Percentiles rank a stretch among this genome's conserved stretches.
phyloP scores from a whole-genome alignment of 225 moss, liverwort and hornwort genomes.

The Physcomitrellopsis africana region DNA sequence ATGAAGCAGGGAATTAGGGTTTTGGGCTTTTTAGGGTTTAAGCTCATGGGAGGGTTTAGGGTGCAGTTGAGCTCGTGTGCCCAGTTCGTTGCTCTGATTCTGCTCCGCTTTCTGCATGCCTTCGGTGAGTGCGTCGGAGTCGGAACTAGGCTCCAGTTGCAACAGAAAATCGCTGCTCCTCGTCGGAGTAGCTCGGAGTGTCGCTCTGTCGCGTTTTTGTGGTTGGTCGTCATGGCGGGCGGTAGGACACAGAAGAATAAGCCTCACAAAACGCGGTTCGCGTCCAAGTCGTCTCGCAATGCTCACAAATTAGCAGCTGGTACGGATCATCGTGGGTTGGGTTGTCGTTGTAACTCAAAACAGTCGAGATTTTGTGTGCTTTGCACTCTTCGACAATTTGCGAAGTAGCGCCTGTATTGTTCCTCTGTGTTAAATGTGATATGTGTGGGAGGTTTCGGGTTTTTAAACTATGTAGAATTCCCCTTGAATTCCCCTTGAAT shows the following conservation, averaged over 20 bases:
- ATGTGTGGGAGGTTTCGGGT: not conserved
- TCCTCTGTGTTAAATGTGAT: not conserved
- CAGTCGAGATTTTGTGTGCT: not conserved
- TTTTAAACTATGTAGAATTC: not conserved
- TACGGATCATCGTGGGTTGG: not conserved
- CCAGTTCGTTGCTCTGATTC: too few relatives aligned
- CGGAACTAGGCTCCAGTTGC: too few relatives aligned
- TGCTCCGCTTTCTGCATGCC: too few relatives aligned
- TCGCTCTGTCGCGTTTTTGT: too few relatives aligned
- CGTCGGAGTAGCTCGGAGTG: too few relatives aligned
- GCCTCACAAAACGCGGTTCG: slow-evolving; percentile 89
- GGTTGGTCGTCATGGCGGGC: slow-evolving; percentile 59
- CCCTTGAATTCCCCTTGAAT: too few relatives aligned
- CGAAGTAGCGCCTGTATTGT: not conserved
- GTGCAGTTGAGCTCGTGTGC: too few relatives aligned
- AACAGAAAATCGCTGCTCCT: too few relatives aligned
- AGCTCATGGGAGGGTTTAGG: too few relatives aligned
- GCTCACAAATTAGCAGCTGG: slow-evolving; percentile 82
- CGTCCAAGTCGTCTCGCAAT: slow-evolving; percentile 92
- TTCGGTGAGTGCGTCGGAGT: too few relatives aligned
- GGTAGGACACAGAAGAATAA: slow-evolving; percentile 92
- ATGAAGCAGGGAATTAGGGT: too few relatives aligned
- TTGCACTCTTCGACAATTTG: not conserved
- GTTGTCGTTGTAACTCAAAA: not conserved
- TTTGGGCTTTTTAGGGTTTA: too few relatives aligned